Evolutionary conservation across 805 yeast species (phyloP), one percentile per base, ranked within the genome.

Genomic region (Yarrowia yakushimensis): DNA sequence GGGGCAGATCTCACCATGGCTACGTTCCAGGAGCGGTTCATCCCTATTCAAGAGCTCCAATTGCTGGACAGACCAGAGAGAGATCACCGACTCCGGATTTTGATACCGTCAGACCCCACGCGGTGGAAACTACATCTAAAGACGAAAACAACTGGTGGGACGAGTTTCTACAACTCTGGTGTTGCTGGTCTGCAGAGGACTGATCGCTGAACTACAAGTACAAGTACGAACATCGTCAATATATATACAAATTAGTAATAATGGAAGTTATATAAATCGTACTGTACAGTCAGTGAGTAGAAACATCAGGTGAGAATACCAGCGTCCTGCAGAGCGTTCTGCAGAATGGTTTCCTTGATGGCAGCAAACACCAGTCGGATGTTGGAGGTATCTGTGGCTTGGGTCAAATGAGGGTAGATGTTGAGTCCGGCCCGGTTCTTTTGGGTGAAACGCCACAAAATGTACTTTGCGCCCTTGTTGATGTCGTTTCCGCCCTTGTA

Each of bases 331-430:
- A 88, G 79, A 18, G 88, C 79, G 70, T 88, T 88, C 67, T 88
- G 90, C 70, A 89, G 78, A 52, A 88, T 85, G 3, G 91, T 87
- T 71, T 88, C 94, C 69, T 85, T 85, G 37, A 88, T 89, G 8
- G 93, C 92, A 12, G 90, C 91, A 75, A 88, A 86, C 6, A 91
- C 97, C 69, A 90, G 76, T 70, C 87, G 85, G 65, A 92, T 90
- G 73, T 91, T 91, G 28, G 90, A 85, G 7, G 97, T 91, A 72
- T 91, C 97, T 0, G 97, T 91, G 0, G 97, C 97, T 74, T 91
- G 97, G 3, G 97, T 91, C 23, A 91, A 36, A 73, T 91, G 96
- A 12, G 97, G 97, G 69, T 88, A 88, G 33, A 92, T 82, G 65
- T 86, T 87, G 66, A 90, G 77, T 20, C 90, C 90, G 0, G 94